phyloP scores from a whole-genome alignment of 306 rosid species.

The Calophaca sinica region DNA sequence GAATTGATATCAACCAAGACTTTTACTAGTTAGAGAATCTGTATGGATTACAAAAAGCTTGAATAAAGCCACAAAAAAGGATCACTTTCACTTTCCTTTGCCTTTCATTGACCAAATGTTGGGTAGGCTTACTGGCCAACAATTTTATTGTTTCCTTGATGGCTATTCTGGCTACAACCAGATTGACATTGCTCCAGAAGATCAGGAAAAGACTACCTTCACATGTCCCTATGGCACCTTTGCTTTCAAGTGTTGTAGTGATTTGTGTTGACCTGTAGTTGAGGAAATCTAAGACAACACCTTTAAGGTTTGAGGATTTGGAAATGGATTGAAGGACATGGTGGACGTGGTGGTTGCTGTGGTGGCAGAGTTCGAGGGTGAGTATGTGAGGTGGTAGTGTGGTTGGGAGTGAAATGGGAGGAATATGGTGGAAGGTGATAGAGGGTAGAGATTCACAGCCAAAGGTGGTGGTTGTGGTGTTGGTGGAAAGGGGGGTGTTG shows the following conservation, averaged over 20 bases:
- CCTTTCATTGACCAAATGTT: too few species aligned
- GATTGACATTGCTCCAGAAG: too few species aligned
- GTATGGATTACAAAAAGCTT: too few species aligned
- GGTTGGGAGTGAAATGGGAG: neutral
- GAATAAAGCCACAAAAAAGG: too few species aligned
- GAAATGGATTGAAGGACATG: conserved; percentile 26
- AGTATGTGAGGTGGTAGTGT: neutral
- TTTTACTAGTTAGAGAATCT: too few species aligned
- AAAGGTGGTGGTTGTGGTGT: conserved; percentile 22
- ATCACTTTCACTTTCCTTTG: too few species aligned
- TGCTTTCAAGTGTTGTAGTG: conserved; percentile 35
- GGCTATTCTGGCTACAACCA: too few species aligned
- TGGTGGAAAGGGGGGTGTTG: conserved; percentile 46
- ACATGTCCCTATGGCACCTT: too few species aligned
- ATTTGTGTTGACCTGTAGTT: conserved; percentile 39
- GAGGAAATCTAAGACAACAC: conserved; percentile 56
- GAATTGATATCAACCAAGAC: too few species aligned
- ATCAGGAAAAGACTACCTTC: too few species aligned
- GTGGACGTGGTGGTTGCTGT: conserved; percentile 3
- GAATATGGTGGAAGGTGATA: conserved; percentile 51
- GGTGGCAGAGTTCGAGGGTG: conserved; percentile 24
- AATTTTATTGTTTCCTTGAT: too few species aligned
- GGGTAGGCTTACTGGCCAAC: too few species aligned
- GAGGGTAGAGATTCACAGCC: conserved; percentile 10
- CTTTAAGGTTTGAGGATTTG: conserved; percentile 41